Evolutionary conservation across 257 asterid species (phyloP), one percentile per base, ranked within the genome.

Genomic region (Prunella vulgaris): DNA sequence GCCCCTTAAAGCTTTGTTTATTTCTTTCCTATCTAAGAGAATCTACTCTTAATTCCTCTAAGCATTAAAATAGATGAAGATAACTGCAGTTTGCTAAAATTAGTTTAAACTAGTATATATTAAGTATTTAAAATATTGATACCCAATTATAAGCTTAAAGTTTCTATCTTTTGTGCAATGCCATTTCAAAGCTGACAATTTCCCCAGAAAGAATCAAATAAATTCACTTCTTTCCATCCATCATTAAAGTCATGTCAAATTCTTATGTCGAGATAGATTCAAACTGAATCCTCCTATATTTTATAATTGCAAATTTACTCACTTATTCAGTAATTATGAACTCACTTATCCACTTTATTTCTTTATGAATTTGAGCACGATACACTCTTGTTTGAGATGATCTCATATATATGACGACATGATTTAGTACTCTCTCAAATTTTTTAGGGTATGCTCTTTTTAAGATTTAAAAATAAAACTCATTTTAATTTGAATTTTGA

Each of bases 1-100:
- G 22, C 27, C n/a, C 12, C 10, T 33, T 64, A 10, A 21, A 52
- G 24, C 25, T 30, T 46, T 25, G 12, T 68, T 64, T 25, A 30
- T 69, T 33, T 56, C 69, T 56, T 64, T 27, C 64, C 17, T 68
- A 58, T 74, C 69, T 48, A 6, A 42, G 70, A 27, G 73, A 57
- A 77, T 71, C 60, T 77, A 65, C 33, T 60, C 24, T 40, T 27
- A 37, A 66, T 65, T 60, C 71, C 20, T 44, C 49, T 22, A 14
- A 49, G 9, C 48, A 71, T 46, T 44, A 22, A 46, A 68, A 53
- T 38, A 54, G 18, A 24, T 14, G 10, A 22, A 2, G 51, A 42
- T 7, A 22, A 57, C 10, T 37, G 12, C 33, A 21, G 15, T 53
- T 15, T 42, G 35, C 49, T 14, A 5, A 30, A 18, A 49, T 17